These are phyloP conservation scores for Oidiodendron maius DNA, from an alignment of 495 filamentous ascomycete genomes.

Conservation along the genomic window DNA sequence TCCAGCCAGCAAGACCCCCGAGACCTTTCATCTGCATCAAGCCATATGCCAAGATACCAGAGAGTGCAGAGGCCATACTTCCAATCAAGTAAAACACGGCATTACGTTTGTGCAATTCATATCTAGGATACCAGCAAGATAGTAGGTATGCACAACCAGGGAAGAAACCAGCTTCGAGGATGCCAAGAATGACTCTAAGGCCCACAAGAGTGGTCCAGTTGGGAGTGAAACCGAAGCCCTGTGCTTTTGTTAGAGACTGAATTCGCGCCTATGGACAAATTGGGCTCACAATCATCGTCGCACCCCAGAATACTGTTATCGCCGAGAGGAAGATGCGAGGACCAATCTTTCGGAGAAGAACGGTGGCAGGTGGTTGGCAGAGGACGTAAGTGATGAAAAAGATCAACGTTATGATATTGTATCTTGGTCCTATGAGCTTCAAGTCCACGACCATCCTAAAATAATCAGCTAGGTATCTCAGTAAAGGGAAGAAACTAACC, in stretches of 20 bases:
- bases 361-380: constrained; percentile 54
- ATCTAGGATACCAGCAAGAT: constrained; percentile 58
- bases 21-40: constrained; percentile 52
- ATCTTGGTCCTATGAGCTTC: constrained; percentile 7
- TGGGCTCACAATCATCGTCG: constrained; percentile 31
- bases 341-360: constrained; percentile 55
- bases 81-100: constrained; percentile 61
- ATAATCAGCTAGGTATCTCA: not conserved
- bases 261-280: not conserved
- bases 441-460: not conserved
- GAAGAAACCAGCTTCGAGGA: constrained; percentile 63
- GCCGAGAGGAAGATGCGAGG: constrained; percentile 48
- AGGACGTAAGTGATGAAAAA: constrained; percentile 65
- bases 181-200: constrained; percentile 52
- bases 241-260: not conserved
- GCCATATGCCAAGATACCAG: constrained; percentile 60
- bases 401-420: constrained; percentile 33
- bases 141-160: constrained; percentile 58
- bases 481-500: too few species aligned
- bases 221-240: constrained; percentile 43
- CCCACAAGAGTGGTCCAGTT: constrained; percentile 45
- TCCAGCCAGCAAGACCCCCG: constrained; percentile 48
- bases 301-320: constrained; percentile 46
- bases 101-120: constrained; percentile 60
- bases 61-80: constrained; percentile 52